These are phyloP conservation scores for Odontarrhena argentea DNA, from an alignment of 345 rosid species.

Conservation along the genomic window DNA sequence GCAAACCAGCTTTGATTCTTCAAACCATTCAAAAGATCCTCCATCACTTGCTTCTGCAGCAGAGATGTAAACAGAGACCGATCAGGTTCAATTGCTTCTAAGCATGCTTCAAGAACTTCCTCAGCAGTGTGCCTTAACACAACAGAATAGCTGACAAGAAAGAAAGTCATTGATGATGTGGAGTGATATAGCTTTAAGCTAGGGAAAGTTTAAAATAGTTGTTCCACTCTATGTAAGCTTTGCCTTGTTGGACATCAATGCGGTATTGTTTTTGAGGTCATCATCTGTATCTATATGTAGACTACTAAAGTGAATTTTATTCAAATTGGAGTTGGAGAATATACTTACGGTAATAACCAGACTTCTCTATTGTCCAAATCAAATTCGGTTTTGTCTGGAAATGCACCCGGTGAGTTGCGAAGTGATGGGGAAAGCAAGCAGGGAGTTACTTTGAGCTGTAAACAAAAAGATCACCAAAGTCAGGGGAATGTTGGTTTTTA, in stretches of 20 bases:
- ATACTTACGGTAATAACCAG: slow-evolving; percentile 85
- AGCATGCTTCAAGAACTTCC: slow-evolving; percentile 87
- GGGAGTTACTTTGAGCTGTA: slow-evolving; percentile 86
- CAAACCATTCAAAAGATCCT: slow-evolving; percentile 72
- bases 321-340: slow-evolving; percentile 19
- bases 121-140: slow-evolving; percentile 96
- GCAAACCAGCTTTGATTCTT: slow-evolving; percentile 70
- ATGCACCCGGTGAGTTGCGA: slow-evolving; percentile 42
- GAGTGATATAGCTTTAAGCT: background rate
- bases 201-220: slow-evolving; percentile 13
- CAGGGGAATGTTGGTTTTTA: slow-evolving; percentile 6
- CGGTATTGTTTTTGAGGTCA: slow-evolving; percentile 22
- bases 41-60: slow-evolving; percentile 72
- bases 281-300: background rate
- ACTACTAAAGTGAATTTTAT: slow-evolving; percentile 13
- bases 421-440: slow-evolving; percentile 71
- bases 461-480: slow-evolving; percentile 40
- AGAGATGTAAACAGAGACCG: slow-evolving; percentile 78
- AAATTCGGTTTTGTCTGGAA: slow-evolving; percentile 38
- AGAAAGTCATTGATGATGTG: slow-evolving; percentile 20
- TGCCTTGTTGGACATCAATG: slow-evolving; percentile 3
- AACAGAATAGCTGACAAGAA: slow-evolving; percentile 74
- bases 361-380: slow-evolving; percentile 59
- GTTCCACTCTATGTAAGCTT: slow-evolving; percentile 5
- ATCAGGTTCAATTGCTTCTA: slow-evolving; percentile 83